Base-by-base conservation (phyloP, 805 yeast species). In the Priceomyces medius region DNA sequence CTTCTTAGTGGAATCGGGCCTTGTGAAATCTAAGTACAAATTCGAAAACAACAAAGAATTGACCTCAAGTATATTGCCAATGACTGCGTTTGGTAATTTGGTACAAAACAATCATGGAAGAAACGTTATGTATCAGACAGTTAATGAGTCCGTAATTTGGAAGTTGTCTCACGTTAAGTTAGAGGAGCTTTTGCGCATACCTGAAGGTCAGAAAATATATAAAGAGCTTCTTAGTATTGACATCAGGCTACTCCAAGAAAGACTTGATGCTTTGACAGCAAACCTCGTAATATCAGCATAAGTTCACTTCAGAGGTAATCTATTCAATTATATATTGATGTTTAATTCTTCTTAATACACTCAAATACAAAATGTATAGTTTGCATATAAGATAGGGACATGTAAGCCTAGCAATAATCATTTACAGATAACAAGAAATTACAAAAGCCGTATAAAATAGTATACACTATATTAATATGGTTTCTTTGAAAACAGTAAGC, bases 221-320 rank as follows among this genome's bases (percentile, higher is more conserved):
- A 74, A 78, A 31, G 96, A 89, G 55, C 61, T 89, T 31, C 59
- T 80, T 36, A 66, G 71, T 34, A 77, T 88, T 23, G 78, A 83
- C 21, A 66, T 84, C 47, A 75, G 79, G 35, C 63, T 89, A 39
- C 71, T 80, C 26, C 81, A 83, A 43, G 88, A 80, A 52, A 68
- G 96, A 48, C 83, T 84, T 51, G 87, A 81, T 45, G 78, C 86
- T 20, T 68, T 88, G 49, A 76, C 91, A 3, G 88, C 93, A 2
- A 87, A 85, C 56, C 75, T 89, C 18, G 68, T 87, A 38, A 80
- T 88, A 3, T 72, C 86, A 31, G 73, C 81, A 8, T 77, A 53
- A 50, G 21, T 20, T 31, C 20, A 19, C 31, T 23, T 16, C 18
- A 37, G 28, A 37, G 33, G 12, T 16, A 14, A 27, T 14, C 20